These are phyloP conservation scores for Begonia masoniana DNA, from an alignment of 306 rosid species.

Conservation along the genomic window DNA sequence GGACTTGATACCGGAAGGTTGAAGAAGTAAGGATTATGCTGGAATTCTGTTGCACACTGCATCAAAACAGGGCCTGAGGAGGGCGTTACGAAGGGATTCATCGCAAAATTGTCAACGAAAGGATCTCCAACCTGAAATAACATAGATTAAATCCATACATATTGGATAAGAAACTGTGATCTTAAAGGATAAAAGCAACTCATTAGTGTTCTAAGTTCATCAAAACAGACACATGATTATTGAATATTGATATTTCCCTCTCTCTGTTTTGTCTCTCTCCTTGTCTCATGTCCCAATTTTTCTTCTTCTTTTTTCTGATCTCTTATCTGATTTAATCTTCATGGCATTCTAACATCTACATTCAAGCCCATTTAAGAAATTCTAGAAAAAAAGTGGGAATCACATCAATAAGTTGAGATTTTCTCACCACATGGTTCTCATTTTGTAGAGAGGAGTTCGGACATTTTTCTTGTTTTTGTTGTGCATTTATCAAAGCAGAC, in stretches of 20 bases:
- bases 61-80: constrained; percentile 12
- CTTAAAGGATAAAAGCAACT: not conserved
- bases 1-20: constrained; percentile 80
- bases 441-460: constrained; percentile 14
- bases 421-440: constrained; percentile 17
- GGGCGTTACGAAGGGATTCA: constrained; percentile 16
- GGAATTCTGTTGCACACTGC: constrained; percentile 35
- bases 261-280: too few species aligned
- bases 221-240: too few species aligned
- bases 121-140: constrained; percentile 38
- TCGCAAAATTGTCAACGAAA: constrained; percentile 14
- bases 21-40: constrained; percentile 35
- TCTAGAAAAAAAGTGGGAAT: too few species aligned
- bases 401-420: too few species aligned
- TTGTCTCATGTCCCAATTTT: too few species aligned
- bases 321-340: too few species aligned
- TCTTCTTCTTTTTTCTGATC: too few species aligned
- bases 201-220: too few species aligned
- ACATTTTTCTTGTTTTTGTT: constrained; percentile 28
- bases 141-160: not conserved
- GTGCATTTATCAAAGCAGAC: constrained; percentile 52
- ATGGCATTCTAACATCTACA: too few species aligned
- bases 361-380: too few species aligned
- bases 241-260: too few species aligned
- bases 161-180: not conserved